Evolutionary conservation across 768 basidiomycete genomes (phyloP).

Genomic region (Neoboletus subvelutipes): DNA sequence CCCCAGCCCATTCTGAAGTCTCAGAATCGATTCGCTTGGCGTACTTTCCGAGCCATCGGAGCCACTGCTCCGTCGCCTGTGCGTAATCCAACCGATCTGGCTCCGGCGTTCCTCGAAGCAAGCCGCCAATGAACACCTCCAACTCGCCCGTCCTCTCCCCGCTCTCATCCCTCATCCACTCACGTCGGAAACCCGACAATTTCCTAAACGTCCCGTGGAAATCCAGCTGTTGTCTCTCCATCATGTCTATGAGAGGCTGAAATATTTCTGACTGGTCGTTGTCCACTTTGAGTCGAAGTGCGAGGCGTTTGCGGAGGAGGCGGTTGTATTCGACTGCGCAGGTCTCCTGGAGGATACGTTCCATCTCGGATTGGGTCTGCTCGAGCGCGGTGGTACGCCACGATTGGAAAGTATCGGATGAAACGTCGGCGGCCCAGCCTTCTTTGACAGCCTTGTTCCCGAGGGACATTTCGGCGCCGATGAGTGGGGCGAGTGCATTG

Average conservation of each 20-base stretch:
- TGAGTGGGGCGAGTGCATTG: too few species aligned
- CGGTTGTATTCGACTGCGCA: too few species aligned
- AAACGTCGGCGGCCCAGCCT: too few species aligned
- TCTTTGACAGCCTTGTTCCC: too few species aligned
- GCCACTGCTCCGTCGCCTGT: conserved; percentile 52
- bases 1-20: conserved; percentile 42
- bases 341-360: too few species aligned
- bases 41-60: conserved; percentile 64
- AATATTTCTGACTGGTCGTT: conserved; percentile 62
- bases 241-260: conserved; percentile 68
- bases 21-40: conserved; percentile 57
- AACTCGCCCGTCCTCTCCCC: conserved; percentile 22
- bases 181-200: conserved; percentile 61
- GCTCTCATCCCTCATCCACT: conserved; percentile 14
- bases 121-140: conserved; percentile 41
- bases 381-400: conserved; percentile 63
- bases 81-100: conserved; percentile 43
- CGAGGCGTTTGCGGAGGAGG: conserved; percentile 85
- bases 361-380: too few species aligned
- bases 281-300: conserved; percentile 53
- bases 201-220: conserved; percentile 84
- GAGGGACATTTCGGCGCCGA: too few species aligned
- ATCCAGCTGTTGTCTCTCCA: conserved; percentile 75
- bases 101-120: conserved; percentile 51
- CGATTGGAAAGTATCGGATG: conserved; percentile 52